Percentiles rank a stretch among this genome's conserved stretches.
Evolutionary conservation across 2,329 filamentous ascomycete genomes (phyloP).

Genomic region (Colletotrichum lentis): DNA sequence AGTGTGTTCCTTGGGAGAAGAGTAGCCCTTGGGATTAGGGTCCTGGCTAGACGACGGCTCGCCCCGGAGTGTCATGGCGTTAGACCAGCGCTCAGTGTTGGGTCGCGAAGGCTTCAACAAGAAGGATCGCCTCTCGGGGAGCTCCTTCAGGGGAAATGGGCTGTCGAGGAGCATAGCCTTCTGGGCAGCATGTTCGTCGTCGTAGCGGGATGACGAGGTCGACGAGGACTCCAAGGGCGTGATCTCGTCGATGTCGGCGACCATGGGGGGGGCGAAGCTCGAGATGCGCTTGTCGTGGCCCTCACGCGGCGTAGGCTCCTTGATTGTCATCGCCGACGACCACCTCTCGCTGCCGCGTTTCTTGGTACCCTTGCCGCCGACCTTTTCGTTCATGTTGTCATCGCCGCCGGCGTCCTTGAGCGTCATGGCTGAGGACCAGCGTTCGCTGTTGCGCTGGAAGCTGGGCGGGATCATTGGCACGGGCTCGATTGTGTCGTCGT

Average conservation of each 20-base stretch:
- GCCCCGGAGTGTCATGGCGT: slow-evolving; percentile 30
- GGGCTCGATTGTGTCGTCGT: slow-evolving; percentile 29
- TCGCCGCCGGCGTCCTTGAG: slow-evolving; percentile 24
- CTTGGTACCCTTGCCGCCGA: slow-evolving; percentile 21
- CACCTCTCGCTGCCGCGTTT: slow-evolving; percentile 33
- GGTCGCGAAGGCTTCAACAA: slow-evolving; percentile 29
- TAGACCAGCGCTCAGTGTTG: slow-evolving; percentile 29
- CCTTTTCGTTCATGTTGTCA: slow-evolving; percentile 26
- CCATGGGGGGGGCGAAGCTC: slow-evolving; percentile 29
- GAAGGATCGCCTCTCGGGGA: slow-evolving; percentile 29
- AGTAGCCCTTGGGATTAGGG: background rate
- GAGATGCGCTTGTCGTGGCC: slow-evolving; percentile 28
- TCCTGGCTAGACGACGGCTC: slow-evolving; percentile 23
- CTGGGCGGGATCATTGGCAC: slow-evolving; percentile 33
- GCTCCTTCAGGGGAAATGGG: slow-evolving; percentile 31
- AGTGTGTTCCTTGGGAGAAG: background rate
- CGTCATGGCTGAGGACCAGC: slow-evolving; percentile 34
- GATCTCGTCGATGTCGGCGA: slow-evolving; percentile 30
- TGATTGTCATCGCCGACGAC: slow-evolving; percentile 32
- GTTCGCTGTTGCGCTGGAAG: slow-evolving; percentile 33
- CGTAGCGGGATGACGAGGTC: slow-evolving; percentile 26
- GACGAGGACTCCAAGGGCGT: slow-evolving; percentile 12
- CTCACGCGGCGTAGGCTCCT: slow-evolving; percentile 20
- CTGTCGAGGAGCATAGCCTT: slow-evolving; percentile 27
- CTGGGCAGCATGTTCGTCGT: slow-evolving; percentile 18